Base-by-base conservation (phyloP, 768 basidiomycete genomes). In the Suillus americanus region DNA sequence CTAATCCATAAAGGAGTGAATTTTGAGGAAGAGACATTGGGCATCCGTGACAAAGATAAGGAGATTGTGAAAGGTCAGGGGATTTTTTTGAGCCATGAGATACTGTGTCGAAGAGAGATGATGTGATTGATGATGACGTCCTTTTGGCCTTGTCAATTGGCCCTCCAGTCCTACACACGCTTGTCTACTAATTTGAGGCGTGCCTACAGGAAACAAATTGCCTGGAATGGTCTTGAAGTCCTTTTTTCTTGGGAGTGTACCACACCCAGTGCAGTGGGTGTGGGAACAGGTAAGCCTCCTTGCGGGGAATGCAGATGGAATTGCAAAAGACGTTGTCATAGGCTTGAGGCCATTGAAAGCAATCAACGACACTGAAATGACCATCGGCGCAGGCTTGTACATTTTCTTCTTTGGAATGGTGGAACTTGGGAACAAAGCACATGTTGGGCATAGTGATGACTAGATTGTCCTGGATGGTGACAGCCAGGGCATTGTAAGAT, bases 381-480 rank as follows among this genome's bases (percentile, higher is more conserved):
- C 55, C 55, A 38, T 56, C 3, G 2, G 55, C 14, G 0, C 28
- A 8, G 20, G 55, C 57, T 20, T 43, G 57, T 35, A 59, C 0
- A 1, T 59, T 33, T 43, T 59, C 28, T 7, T 59, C 40, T 23
- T 59, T 10, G 3, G 38, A 59, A 59, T 37, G 35, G 40, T 43
- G 56, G n/a, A 38, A 38, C 33, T 40, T 20, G 16, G 57, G 57
- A 38, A 59, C 2, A 8, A 38, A 59, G 3, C 0, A 2, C 57
- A 59, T 59, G 57, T 59, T 59, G 14, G 28, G 57, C 4, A 4
- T 38, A 8, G 57, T 59, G 57, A 59, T 59, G 14, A 59, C 35
- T 30, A 38, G 20, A 43, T 59, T 43, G 33, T 35, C 37, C 12
- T 37, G 37, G 37, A 37, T 1, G 12, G 37, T 10, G 2, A 37